Base-by-base conservation (phyloP, 345 rosid genomes). In the Syzygium aromaticum region DNA sequence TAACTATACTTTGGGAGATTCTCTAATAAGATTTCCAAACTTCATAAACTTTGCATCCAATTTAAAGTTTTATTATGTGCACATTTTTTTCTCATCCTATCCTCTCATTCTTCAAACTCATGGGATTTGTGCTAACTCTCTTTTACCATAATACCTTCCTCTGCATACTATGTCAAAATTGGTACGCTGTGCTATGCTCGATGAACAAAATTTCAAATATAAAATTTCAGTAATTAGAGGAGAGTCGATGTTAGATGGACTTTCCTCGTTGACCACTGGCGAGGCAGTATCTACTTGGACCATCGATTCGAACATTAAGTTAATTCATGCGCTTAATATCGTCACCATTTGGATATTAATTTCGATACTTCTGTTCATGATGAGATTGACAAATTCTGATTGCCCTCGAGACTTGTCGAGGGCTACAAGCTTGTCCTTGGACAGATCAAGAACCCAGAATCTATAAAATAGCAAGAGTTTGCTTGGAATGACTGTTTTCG, bases 191-290 rank as follows among this genome's bases (percentile, higher is more conserved):
- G 11, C 28, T 27, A 59, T 59, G 27, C n/a, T 25, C 27, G 28
- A 59, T 11, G 30, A 27, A 27, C 30, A 27, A 27, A 59, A 59
- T 59, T 59, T 25, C 14, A 12, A 1, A 16, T 59, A 27, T 12
- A 59, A 27, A 59, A 59, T 59, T 59, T 25, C 3, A 0, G 5
- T 25, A 59, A 59, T 57, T 27, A 56, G n/a, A 56, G n/a, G 23
- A 56, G 61, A 56, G 27, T 7, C 12, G 5, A 23, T 56, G 16
- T 27, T 59, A 25, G 64, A 27, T 59, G 64, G 64, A 59, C 8
- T 11, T 0, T 59, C 30, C 0, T 59, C 3, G 0, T 27, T 59
- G 30, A 59, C 15, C 64, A 59, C 40, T 7, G 11, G 22, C 0
- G 11, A 30, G 78, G 43, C 2, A 0, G 3, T 15, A 16, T 15